Conservation (phyloP, 768 basidiomycete genomes). For the Trametes villosa region DNA sequence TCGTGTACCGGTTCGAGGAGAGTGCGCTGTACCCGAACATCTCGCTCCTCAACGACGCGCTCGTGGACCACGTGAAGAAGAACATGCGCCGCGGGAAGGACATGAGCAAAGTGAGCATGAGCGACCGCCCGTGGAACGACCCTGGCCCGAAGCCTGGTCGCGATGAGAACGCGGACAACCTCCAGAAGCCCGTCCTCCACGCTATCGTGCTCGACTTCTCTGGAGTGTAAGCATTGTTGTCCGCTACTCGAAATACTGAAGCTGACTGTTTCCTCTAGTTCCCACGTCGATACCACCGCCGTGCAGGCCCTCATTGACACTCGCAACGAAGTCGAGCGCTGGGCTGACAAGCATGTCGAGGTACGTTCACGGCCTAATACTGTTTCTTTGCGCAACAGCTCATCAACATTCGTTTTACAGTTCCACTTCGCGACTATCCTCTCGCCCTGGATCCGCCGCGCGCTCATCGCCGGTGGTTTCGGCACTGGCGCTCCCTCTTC, state of each 20-base stretch:
- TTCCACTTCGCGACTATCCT: constrained; percentile 95
- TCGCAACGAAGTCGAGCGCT: constrained; percentile 84
- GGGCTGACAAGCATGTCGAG: constrained; percentile 78
- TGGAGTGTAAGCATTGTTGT: constrained; percentile 58
- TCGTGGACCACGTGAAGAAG: constrained; percentile 83
- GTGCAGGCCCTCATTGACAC: constrained; percentile 91
- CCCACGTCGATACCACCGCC: constrained; percentile 90
- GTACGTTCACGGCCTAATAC: constrained; percentile 39
- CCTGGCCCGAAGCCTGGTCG: constrained; percentile 67
- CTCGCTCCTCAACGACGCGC: constrained; percentile 63
- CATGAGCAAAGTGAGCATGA: constrained; percentile 59
- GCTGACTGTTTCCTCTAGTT: constrained; percentile 44
- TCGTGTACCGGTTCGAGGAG: constrained; percentile 93
- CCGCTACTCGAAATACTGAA: background rate
- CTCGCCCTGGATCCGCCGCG: constrained; percentile 93
- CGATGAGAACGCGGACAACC: constrained; percentile 54
- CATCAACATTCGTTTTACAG: constrained; percentile 38
- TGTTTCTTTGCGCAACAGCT: background rate
- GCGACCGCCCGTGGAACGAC: constrained; percentile 95
- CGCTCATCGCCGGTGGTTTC: constrained; percentile 88
- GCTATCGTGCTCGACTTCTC: constrained; percentile 94
- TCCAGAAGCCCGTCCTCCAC: constrained; percentile 66
- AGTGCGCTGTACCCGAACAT: constrained; percentile 87
- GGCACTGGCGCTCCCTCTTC: constrained; percentile 63
- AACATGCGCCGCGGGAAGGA: constrained; percentile 80